phyloP scores from a whole-genome alignment of 176 grass and related monocot species.

The Miscanthus lutarioriparius region DNA sequence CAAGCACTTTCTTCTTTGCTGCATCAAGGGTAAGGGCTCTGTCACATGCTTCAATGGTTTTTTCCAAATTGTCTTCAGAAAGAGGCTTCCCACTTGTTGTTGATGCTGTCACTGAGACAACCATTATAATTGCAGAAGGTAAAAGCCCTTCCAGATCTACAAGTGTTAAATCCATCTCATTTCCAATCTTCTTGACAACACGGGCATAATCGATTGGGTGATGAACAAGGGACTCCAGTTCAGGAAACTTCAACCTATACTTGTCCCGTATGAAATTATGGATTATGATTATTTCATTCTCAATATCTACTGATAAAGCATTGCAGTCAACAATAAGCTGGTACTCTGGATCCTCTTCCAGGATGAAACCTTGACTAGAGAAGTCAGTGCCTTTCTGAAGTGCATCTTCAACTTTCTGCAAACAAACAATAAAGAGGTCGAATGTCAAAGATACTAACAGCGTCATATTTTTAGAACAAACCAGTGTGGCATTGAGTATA shows the following conservation, averaged over 20 bases:
- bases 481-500: not conserved
- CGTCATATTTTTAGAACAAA: not conserved
- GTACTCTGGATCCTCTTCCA: constrained; percentile 85
- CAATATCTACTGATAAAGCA: constrained; percentile 83
- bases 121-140: constrained; percentile 93
- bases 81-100: constrained; percentile 86
- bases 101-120: constrained; percentile 82
- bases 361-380: constrained; percentile 53
- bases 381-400: constrained; percentile 58
- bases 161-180: constrained; percentile 85
- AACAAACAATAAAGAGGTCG: not conserved
- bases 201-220: constrained; percentile 93
- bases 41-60: constrained; percentile 78
- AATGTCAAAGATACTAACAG: constrained; percentile 3
- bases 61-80: constrained; percentile 70
- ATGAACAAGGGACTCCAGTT: constrained; percentile 90
- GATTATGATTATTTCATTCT: constrained; percentile 93
- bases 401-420: constrained; percentile 83
- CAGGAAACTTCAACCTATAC: constrained; percentile 81
- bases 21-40: constrained; percentile 75
- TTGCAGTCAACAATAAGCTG: constrained; percentile 94
- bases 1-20: constrained; percentile 91
- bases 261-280: constrained; percentile 95
- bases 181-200: constrained; percentile 91
- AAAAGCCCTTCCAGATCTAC: constrained; percentile 85